Percentiles rank a stretch among this genome's conserved stretches.
These are phyloP conservation scores for Cordyceps tenuipes DNA, from an alignment of 2,329 filamentous ascomycete species.

Conservation along the genomic window DNA sequence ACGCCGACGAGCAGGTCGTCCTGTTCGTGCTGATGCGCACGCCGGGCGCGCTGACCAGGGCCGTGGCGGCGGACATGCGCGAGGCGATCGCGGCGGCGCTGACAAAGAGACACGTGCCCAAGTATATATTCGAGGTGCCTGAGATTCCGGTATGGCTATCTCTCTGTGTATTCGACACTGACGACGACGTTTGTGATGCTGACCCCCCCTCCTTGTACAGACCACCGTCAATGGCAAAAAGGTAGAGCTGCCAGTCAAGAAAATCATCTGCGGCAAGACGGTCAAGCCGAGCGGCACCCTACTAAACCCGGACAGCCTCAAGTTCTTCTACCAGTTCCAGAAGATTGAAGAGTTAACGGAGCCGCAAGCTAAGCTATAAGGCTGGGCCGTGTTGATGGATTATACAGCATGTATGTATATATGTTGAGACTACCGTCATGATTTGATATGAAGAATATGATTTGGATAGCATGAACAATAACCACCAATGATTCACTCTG, in stretches of 20 bases:
- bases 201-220: slow-evolving; percentile 28
- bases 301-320: slow-evolving; percentile 64
- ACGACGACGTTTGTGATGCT: neutral
- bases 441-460: neutral
- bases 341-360: slow-evolving; percentile 26
- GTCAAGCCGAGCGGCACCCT: slow-evolving; percentile 71
- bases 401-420: neutral
- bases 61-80: slow-evolving; percentile 52
- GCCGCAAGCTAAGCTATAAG: slow-evolving; percentile 24
- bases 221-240: slow-evolving; percentile 80
- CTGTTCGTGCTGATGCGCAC: slow-evolving; percentile 49
- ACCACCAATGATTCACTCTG: neutral
- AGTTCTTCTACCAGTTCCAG: slow-evolving; percentile 70
- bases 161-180: too few relatives aligned
- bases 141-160: slow-evolving; percentile 61
- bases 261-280: slow-evolving; percentile 67
- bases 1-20: slow-evolving; percentile 46
- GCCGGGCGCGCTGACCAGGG: slow-evolving; percentile 47
- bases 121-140: slow-evolving; percentile 69
- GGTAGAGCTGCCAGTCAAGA: slow-evolving; percentile 76
- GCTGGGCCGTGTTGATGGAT: too few relatives aligned
- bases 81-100: slow-evolving; percentile 56
- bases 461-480: neutral
- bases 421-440: neutral
- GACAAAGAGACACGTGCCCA: slow-evolving; percentile 68